Conservation (phyloP, 306 rosid genomes). For the Cicer arietinum region DNA sequence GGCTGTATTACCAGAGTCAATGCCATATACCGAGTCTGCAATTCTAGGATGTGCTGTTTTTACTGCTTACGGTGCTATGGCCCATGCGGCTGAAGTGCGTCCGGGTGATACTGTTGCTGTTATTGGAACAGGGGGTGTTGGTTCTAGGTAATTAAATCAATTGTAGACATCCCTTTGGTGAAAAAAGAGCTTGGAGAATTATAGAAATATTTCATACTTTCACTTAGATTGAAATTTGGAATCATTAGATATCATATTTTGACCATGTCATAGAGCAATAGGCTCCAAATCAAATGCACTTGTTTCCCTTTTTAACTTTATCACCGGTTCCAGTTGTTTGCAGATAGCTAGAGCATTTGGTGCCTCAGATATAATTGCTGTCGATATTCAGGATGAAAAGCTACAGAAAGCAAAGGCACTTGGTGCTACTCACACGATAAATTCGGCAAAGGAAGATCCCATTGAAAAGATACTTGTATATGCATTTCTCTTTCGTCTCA, state of each 20-base stretch:
- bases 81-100: constrained; percentile 91
- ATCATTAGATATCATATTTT: constrained; percentile 18
- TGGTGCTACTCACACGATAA: constrained; percentile 91
- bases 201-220: not conserved
- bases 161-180: not conserved
- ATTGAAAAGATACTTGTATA: constrained; percentile 75
- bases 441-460: constrained; percentile 80
- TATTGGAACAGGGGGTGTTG: constrained; percentile 94
- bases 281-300: constrained; percentile 29
- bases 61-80: constrained; percentile 99
- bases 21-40: constrained; percentile 90
- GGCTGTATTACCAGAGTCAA: constrained; percentile 66
- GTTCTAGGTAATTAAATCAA: constrained; percentile 72
- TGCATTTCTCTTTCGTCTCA: constrained; percentile 45
- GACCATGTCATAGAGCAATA: constrained; percentile 25
- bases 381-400: constrained; percentile 87
- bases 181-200: not conserved
- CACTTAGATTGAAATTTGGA: constrained; percentile 9
- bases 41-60: constrained; percentile 97
- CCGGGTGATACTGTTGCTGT: constrained; percentile 97
- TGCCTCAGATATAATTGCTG: constrained; percentile 93
- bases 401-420: constrained; percentile 78
- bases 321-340: constrained; percentile 80
- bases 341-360: constrained; percentile 99
- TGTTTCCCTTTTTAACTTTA: constrained; percentile 41